A percentile compares a stretch with the other conserved stretches of the same genome.
These are phyloP conservation scores for Myotisia sp. DNA, from an alignment of 2,329 filamentous ascomycete species.

Conservation along the genomic window DNA sequence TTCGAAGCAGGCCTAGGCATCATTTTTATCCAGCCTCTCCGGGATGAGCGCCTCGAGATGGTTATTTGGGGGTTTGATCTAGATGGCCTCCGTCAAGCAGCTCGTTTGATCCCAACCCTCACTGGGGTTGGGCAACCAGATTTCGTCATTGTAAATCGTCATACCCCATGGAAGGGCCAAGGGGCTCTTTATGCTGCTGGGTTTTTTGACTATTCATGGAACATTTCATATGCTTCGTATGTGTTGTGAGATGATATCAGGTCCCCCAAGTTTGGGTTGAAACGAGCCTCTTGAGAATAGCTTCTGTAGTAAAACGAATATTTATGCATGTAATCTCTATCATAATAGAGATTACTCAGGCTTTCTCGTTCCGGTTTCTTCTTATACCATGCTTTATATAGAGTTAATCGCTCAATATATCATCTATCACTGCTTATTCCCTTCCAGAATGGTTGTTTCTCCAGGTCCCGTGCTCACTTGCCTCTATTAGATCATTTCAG, in stretches of 20 bases:
- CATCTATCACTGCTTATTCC: no score
- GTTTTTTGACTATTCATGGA: slow-evolving; percentile 43
- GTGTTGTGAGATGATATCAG: slow-evolving; percentile 16
- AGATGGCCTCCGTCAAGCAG: slow-evolving; percentile 35
- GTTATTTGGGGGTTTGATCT: slow-evolving; percentile 42
- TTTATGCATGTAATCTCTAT: no score
- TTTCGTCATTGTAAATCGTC: slow-evolving; percentile 37
- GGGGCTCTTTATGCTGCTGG: slow-evolving; percentile 41
- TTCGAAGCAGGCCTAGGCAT: slow-evolving; percentile 32
- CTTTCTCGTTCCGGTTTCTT: no score
- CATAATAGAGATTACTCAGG: no score
- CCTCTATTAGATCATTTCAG: no score
- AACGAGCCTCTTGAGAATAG: no score
- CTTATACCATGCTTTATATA: no score
- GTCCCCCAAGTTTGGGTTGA: no score
- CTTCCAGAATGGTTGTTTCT: no score
- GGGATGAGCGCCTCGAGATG: slow-evolving; percentile 37
- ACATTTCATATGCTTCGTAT: slow-evolving; percentile 36
- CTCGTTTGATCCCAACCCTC: slow-evolving; percentile 40
- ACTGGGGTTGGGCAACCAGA: slow-evolving; percentile 46
- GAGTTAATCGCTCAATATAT: no score
- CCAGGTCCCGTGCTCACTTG: no score
- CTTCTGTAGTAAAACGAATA: no score
- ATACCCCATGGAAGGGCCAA: slow-evolving; percentile 37
- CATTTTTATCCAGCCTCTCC: slow-evolving; percentile 38